Conservation (phyloP, 2,329 filamentous ascomycete genomes). For the Fusarium anguioides region DNA sequence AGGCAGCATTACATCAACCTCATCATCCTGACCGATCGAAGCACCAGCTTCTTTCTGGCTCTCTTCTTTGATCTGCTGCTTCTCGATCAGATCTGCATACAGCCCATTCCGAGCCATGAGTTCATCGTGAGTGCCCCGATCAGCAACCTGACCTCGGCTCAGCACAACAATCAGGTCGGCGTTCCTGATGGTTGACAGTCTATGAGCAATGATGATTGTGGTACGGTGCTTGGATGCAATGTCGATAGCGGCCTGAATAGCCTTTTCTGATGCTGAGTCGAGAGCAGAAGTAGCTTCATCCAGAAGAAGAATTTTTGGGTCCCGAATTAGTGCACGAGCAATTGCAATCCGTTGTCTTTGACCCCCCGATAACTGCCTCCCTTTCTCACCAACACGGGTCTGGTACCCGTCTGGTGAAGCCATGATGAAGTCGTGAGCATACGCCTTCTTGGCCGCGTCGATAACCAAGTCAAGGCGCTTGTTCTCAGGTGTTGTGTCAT, state of each 20-base stretch:
- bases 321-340: conserved; percentile 63
- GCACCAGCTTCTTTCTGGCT: conserved; percentile 5
- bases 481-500: not conserved
- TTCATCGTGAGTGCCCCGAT: conserved; percentile 70
- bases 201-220: conserved; percentile 73
- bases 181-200: conserved; percentile 67
- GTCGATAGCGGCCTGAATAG: conserved; percentile 58
- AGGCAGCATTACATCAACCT: not conserved
- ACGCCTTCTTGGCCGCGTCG: not conserved
- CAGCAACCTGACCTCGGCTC: conserved; percentile 66
- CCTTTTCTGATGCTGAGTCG: conserved; percentile 51
- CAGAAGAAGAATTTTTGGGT: conserved; percentile 70
- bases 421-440: conserved; percentile 1
- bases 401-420: conserved; percentile 52
- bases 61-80: conserved; percentile 49
- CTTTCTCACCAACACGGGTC: conserved; percentile 63
- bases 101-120: conserved; percentile 59
- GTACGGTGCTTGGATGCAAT: conserved; percentile 58
- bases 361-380: conserved; percentile 65
- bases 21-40: conserved; percentile 24
- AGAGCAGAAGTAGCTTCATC: conserved; percentile 73
- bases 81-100: conserved; percentile 39
- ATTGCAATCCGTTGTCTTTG: conserved; percentile 67
- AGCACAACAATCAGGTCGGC: conserved; percentile 75
- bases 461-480: not conserved